Conservation (phyloP, 2,329 filamentous ascomycete species). For the Colletotrichum tropicicola region DNA sequence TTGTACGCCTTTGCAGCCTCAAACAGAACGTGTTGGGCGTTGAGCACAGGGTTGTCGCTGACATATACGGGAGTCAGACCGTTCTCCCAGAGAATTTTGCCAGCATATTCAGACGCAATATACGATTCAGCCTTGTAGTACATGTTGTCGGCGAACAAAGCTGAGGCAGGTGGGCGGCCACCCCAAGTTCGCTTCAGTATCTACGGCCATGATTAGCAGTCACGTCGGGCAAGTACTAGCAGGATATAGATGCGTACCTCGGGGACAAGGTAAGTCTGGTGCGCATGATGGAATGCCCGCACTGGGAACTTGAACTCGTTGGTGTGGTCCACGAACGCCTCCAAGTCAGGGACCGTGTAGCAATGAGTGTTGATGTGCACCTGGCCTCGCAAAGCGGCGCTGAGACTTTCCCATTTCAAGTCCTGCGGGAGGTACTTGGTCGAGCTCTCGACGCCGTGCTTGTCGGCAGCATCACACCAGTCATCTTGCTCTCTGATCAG, state of each 20-base stretch:
- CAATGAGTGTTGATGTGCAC: slow-evolving; percentile 77
- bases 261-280: slow-evolving; percentile 72
- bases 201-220: slow-evolving; percentile 35
- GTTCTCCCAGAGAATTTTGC: slow-evolving; percentile 71
- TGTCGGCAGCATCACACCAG: slow-evolving; percentile 69
- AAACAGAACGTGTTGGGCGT: slow-evolving; percentile 75
- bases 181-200: slow-evolving; percentile 67
- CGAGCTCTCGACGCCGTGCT: slow-evolving; percentile 59
- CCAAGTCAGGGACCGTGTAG: slow-evolving; percentile 75
- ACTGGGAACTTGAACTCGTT: slow-evolving; percentile 77
- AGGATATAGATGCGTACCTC: slow-evolving; percentile 52
- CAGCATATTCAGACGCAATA: slow-evolving; percentile 70
- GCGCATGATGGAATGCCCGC: slow-evolving; percentile 75
- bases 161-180: slow-evolving; percentile 61
- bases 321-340: slow-evolving; percentile 74
- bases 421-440: slow-evolving; percentile 68
- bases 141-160: slow-evolving; percentile 78
- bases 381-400: slow-evolving; percentile 71
- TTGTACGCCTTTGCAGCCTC: slow-evolving; percentile 69
- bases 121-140: slow-evolving; percentile 77
- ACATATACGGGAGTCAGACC: slow-evolving; percentile 74
- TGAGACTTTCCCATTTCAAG: slow-evolving; percentile 69
- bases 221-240: background rate
- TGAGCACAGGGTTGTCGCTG: slow-evolving; percentile 76
- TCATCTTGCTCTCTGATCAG: slow-evolving; percentile 70